Conservation (phyloP, 2,329 filamentous ascomycete genomes). For the Nectriaceae sp. region DNA sequence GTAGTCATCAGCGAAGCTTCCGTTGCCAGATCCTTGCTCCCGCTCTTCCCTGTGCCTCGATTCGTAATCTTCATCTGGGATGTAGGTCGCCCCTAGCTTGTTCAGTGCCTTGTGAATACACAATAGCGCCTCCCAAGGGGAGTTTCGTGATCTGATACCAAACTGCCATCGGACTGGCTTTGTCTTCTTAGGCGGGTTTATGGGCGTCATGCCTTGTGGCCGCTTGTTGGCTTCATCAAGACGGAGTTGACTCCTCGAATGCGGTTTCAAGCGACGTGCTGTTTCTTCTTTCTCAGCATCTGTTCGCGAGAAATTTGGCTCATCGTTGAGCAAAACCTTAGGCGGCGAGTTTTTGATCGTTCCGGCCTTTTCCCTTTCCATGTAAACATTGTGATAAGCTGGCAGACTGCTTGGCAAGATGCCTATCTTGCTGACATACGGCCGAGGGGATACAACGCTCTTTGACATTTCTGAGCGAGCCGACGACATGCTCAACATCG, state of each 20-base stretch:
- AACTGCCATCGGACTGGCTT: constrained; percentile 96
- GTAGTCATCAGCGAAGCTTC: constrained; percentile 43
- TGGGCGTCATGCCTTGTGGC: constrained; percentile 64
- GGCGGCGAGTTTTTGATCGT: constrained; percentile 45
- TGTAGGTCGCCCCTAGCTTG: constrained; percentile 88
- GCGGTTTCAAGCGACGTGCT: constrained; percentile 79
- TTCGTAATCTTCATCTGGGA: constrained; percentile 64
- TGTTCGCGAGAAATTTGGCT: constrained; percentile 53
- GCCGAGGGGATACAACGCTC: constrained; percentile 49
- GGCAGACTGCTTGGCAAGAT: constrained; percentile 90
- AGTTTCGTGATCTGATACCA: constrained; percentile 91
- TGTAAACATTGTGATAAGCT: constrained; percentile 86
- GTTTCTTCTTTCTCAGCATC: constrained; percentile 81
- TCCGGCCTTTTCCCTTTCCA: constrained; percentile 68
- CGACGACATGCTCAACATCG: constrained; percentile 56
- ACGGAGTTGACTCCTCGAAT: constrained; percentile 71
- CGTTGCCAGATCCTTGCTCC: constrained; percentile 37
- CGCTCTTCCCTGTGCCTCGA: constrained; percentile 46
- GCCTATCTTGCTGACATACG: constrained; percentile 81
- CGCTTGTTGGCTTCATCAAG: constrained; percentile 64
- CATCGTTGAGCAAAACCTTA: constrained; percentile 48
- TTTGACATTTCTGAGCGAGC: constrained; percentile 55
- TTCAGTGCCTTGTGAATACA: constrained; percentile 92
- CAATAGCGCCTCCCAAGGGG: constrained; percentile 89
- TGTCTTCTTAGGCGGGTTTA: constrained; percentile 66